phyloP scores from a whole-genome alignment of 345 rosid genomes.

The Linum lewisii region DNA sequence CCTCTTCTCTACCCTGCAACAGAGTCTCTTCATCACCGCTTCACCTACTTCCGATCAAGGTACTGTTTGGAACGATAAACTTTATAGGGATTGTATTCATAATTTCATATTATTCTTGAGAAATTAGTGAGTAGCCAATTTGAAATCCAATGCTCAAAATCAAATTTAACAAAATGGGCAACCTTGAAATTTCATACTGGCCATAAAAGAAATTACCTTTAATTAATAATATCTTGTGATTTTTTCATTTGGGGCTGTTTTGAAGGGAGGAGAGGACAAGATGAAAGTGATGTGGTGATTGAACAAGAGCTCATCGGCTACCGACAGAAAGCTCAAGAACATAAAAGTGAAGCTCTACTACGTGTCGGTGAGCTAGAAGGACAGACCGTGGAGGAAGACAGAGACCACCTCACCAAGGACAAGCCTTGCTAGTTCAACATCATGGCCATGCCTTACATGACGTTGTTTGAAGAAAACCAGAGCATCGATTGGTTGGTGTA shows the following conservation, averaged over 20 bases:
- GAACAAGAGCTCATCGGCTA: constrained; percentile 30
- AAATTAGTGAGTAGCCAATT: too few relatives aligned
- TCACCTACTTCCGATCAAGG: neutral
- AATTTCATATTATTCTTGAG: too few relatives aligned
- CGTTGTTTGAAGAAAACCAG: neutral
- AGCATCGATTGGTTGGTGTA: constrained; percentile 34
- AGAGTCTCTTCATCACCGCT: neutral
- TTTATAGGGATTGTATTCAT: neutral
- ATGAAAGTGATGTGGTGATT: constrained; percentile 46
- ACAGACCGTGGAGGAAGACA: constrained; percentile 71
- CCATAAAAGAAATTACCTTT: neutral
- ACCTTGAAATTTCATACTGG: neutral
- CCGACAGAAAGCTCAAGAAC: constrained; percentile 38
- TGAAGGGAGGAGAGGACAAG: constrained; percentile 45
- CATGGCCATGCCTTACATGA: constrained; percentile 27
- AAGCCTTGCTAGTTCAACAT: constrained; percentile 48
- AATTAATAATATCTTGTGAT: too few relatives aligned
- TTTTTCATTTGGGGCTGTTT: constrained; percentile 16
- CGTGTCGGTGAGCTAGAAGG: constrained; percentile 60
- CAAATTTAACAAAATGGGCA: neutral
- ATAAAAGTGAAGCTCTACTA: constrained; percentile 49
- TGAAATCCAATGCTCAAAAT: neutral
- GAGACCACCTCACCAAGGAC: constrained; percentile 39
- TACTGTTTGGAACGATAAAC: neutral
- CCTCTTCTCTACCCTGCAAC: constrained; percentile 1